Evolutionary conservation across 805 yeast species (phyloP), one percentile per base, ranked within the genome.

Genomic region (Candida namnaoensis): DNA sequence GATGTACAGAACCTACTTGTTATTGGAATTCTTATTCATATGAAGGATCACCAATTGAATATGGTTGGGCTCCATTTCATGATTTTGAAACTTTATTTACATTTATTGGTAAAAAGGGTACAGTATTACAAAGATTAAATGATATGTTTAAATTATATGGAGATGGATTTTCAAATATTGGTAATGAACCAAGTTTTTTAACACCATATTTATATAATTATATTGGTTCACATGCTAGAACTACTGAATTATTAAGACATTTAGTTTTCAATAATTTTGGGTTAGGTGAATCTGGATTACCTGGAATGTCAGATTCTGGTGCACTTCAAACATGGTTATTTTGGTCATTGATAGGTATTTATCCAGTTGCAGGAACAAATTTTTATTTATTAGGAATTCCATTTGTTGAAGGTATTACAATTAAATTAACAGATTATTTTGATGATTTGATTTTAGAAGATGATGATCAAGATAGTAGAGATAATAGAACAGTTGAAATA

Each of bases 271-370:
- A 43, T 14, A 51, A 52, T 36, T 63, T 60, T 41, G 40, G 45
- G 23, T 35, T 48, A 1, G 66, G 66, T 4, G 35, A 48, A 4
- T 37, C 36, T n/a, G 66, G 62, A 10, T 43, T 64, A 25, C 67
- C 69, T 6, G 67, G 67, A 1, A 62, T 62, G 41, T 60, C 66
- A 1, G 68, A 63, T 43, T 63, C 61, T 8, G 68, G 68, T 5
- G 64, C 69, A 10, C 62, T 64, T 64, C 66, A 62, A 41, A 53
- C 61, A 3, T 64, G 66, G 65, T 39, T 60, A 13, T 54, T 62
- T 40, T 62, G 61, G 50, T 60, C 53, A 4, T 38, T 63, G 38
- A 44, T 59, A 35, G 69, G 69, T 3, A 34, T 64, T 10, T 63
- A 62, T 39, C 69, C 68, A 6, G 53, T 61, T 24, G 47, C 68